phyloP scores from a whole-genome alignment of 257 asterid species.

The Nicotiana paniculata region DNA sequence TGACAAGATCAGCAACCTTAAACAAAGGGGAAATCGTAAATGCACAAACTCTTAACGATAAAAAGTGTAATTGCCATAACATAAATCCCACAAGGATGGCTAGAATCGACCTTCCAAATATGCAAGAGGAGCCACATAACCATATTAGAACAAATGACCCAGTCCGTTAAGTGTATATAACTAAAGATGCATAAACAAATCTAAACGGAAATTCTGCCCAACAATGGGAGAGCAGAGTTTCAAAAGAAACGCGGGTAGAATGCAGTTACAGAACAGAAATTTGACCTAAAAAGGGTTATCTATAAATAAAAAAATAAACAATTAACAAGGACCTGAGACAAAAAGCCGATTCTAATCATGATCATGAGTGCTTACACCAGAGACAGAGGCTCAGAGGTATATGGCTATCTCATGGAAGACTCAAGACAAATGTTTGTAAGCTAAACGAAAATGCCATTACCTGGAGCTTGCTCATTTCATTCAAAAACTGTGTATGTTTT shows the following conservation, averaged over 20 bases:
- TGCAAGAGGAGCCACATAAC: neutral
- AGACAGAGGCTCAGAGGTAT: neutral
- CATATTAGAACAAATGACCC: conserved; percentile 3
- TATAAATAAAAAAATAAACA: neutral
- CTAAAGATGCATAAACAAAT: neutral
- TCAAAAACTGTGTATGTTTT: conserved; percentile 80
- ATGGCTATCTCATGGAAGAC: neutral
- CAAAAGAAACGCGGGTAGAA: neutral
- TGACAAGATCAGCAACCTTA: conserved; percentile 87
- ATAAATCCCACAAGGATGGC: neutral
- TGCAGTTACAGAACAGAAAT: neutral
- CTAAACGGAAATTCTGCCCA: neutral
- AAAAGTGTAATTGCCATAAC: neutral
- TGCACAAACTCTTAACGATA: neutral
- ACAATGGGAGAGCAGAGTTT: neutral
- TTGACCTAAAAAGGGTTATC: neutral
- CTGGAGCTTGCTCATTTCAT: conserved; percentile 89
- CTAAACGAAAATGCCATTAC: conserved; percentile 28
- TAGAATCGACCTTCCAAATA: neutral
- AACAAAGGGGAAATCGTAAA: conserved; percentile 2
- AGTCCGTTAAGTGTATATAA: neutral
- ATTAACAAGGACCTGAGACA: neutral
- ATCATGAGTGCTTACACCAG: neutral
- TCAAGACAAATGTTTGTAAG: conserved; percentile 6
- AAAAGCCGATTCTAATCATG: neutral